Percentiles rank a stretch among this genome's conserved stretches.
phyloP scores from a whole-genome alignment of 345 rosid species.

The Lumnitzera littorea region DNA sequence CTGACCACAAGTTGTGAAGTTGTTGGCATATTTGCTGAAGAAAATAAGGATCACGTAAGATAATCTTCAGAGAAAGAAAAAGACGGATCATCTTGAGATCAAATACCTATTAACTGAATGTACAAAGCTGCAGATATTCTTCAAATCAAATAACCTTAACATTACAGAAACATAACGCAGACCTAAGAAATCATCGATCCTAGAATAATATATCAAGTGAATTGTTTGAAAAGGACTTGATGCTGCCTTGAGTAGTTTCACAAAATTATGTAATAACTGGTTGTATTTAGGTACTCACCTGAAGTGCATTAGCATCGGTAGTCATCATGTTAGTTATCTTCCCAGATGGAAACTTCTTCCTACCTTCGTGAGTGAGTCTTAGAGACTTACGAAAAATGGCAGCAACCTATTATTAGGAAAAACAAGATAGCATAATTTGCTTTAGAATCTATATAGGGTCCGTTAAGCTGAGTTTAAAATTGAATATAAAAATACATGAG shows the following conservation, averaged over 20 bases:
- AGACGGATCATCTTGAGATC: too few relatives aligned
- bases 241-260: too few relatives aligned
- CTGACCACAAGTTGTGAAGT: conserved; percentile 89
- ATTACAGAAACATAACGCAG: too few relatives aligned
- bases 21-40: conserved; percentile 79
- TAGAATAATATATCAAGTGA: too few relatives aligned
- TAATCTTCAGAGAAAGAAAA: too few relatives aligned
- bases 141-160: too few relatives aligned
- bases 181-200: too few relatives aligned
- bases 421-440: background rate
- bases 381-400: conserved; percentile 86
- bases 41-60: conserved; percentile 2
- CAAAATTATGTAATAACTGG: background rate
- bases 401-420: conserved; percentile 47
- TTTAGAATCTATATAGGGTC: too few relatives aligned
- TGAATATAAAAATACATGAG: background rate
- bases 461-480: too few relatives aligned
- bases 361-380: conserved; percentile 79
- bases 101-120: too few relatives aligned
- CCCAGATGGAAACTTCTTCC: conserved; percentile 78
- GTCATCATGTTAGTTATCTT: conserved; percentile 95
- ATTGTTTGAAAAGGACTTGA: too few relatives aligned
- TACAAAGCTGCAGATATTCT: too few relatives aligned
- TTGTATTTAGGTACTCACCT: conserved; percentile 31
- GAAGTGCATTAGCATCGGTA: conserved; percentile 87